A percentile compares a stretch with the other conserved stretches of the same genome.
phyloP scores from a whole-genome alignment of 768 basidiomycete species.

The Serendipita sp. region DNA sequence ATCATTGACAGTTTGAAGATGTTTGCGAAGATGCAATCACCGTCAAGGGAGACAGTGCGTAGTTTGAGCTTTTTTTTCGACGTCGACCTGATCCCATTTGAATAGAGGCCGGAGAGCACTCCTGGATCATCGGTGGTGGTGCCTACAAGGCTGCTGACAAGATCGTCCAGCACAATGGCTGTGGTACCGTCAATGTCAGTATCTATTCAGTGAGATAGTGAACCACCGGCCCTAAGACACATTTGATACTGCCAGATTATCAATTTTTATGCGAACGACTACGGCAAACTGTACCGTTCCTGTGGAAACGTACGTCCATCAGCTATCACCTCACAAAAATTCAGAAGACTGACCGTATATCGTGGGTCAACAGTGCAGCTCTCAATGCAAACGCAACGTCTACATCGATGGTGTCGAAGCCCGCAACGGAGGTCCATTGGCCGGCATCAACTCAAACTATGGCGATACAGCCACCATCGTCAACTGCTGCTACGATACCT shows the following conservation, averaged over 20 bases:
- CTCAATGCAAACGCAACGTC: neutral
- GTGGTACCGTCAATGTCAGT: conserved; percentile 4
- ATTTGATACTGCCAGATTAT: neutral
- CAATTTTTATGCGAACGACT: neutral
- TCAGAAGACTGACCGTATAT: neutral
- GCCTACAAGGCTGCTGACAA: conserved; percentile 1
- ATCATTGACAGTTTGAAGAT: conserved; percentile 11
- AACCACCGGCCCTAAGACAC: neutral
- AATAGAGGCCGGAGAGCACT: neutral
- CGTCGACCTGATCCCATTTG: neutral
- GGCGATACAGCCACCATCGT: neutral
- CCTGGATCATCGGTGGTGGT: neutral
- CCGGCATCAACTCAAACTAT: neutral
- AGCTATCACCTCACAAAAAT: neutral
- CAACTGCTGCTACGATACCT: neutral
- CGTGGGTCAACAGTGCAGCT: neutral
- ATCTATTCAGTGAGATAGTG: neutral
- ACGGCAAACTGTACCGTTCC: neutral
- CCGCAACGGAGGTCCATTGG: neutral
- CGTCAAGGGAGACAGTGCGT: conserved; percentile 17
- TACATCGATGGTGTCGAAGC: neutral
- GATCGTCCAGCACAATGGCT: conserved; percentile 4
- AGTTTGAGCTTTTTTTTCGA: neutral
- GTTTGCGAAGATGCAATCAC: conserved; percentile 27
- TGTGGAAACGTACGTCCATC: neutral